Base-by-base conservation (phyloP, 768 basidiomycete species). In the Kwoniella pini region DNA sequence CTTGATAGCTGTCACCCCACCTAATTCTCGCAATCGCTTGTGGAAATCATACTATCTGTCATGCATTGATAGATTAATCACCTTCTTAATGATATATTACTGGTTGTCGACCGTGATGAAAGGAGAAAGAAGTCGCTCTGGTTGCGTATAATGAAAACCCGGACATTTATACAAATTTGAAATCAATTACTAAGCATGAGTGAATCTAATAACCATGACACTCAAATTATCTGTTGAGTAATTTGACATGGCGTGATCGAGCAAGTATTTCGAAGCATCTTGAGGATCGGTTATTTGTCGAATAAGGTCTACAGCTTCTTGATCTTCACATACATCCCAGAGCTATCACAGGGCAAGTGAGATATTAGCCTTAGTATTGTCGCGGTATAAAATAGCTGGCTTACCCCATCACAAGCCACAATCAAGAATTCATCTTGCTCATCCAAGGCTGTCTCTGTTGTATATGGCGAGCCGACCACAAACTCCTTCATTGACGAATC, bases 401-500 rank as follows among this genome's bases (percentile, higher is more conserved):
- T 69, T 77, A 97, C 95, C 67, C 96, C 96, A 79, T 99, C 96
- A 75, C 96, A 99, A 21, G 96, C 96, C 61, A 99, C 83, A 60
- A 99, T 89, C 66, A 97, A 76, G 77, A 95, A 91, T 76, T 98
- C 95, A 75, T 98, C 96, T 4, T 90, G 87, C 7, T 90, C 86
- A 55, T 88, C 88, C 40, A 99, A 80, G 68, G 88, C 86, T 12
- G 95, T 97, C 79, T 97, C 94, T n/a, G 96, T 98, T 19, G 96
- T 99, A 79, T 95, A 99, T 5, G 96, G 96, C 27, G 90, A 85
- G 1, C 96, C 96, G 48, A 98, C 96, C 11, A 99, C 96, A 77
- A 94, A 99, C 72, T 99, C 96, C 80, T 99, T 99, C 96, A 99
- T 98, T 6, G 91, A 89, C 1, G 92, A 89, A 74, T 99, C 96